phyloP scores from a whole-genome alignment of 2,329 filamentous ascomycete species.

The Calonectria leucothoes region DNA sequence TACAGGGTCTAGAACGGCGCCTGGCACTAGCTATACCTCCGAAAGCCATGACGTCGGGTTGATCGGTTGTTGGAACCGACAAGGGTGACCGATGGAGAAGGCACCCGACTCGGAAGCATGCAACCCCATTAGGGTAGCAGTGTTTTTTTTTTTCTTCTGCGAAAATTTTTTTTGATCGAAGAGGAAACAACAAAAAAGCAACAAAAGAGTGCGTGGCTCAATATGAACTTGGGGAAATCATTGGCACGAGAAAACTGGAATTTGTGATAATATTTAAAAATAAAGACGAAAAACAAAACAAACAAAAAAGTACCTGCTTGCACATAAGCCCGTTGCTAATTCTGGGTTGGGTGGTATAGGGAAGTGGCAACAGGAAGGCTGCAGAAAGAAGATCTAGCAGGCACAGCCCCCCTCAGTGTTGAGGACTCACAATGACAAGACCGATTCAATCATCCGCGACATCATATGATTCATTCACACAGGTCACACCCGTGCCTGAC shows the following conservation, averaged over 20 bases:
- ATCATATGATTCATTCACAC: constrained; percentile 9
- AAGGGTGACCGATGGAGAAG: not conserved
- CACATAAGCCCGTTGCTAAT: not conserved
- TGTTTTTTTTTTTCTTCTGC: not conserved
- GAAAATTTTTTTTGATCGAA: not conserved
- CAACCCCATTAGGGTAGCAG: not conserved
- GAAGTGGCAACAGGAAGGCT: not conserved
- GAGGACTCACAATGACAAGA: not conserved
- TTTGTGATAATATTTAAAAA: not conserved
- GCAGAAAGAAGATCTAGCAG: not conserved
- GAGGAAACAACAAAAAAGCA: not conserved
- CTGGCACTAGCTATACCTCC: not conserved
- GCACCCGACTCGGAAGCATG: constrained; percentile 6
- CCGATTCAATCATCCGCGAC: not conserved
- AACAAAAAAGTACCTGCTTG: not conserved
- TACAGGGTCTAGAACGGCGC: not conserved
- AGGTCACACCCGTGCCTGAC: not conserved
- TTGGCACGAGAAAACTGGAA: not conserved
- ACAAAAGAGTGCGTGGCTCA: not conserved
- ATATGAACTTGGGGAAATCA: not conserved
- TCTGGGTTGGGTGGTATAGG: not conserved
- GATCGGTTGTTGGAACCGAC: constrained; percentile 1
- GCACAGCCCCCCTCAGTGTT: not conserved
- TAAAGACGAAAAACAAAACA: not conserved
- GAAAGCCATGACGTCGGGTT: constrained; percentile 18